These are phyloP conservation scores for Leishmania martiniquensis DNA, from an alignment of 208 protist genomes.

Conservation along the genomic window DNA sequence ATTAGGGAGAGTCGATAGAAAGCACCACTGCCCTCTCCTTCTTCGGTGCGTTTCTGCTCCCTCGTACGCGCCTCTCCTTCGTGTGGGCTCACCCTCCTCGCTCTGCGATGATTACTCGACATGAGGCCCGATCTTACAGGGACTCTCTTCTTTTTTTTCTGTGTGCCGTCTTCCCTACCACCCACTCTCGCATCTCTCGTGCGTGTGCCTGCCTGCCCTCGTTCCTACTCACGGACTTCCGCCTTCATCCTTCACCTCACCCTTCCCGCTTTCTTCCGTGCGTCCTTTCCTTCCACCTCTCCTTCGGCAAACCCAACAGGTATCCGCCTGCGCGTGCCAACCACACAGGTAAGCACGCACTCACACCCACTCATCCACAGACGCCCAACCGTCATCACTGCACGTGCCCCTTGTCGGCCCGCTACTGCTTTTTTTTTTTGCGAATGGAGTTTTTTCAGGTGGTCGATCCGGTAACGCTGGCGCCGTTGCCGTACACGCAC, in stretches of 20 bases:
- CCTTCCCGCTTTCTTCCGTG: background rate
- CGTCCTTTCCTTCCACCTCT: background rate
- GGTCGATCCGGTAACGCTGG: conserved; percentile 23
- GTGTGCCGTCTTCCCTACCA: background rate
- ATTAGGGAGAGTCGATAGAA: background rate
- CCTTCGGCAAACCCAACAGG: no score
- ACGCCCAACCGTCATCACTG: background rate
- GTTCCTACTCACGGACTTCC: background rate
- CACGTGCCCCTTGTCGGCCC: background rate
- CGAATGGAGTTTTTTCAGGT: conserved; percentile 52
- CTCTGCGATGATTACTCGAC: background rate
- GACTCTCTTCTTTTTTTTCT: background rate
- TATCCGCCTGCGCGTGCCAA: background rate
- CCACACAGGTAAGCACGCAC: no score
- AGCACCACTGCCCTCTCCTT: background rate
- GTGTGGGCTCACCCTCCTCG: background rate
- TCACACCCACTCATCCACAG: no score
- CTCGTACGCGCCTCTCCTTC: background rate
- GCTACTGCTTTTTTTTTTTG: background rate
- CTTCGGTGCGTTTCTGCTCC: no score
- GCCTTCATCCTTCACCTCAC: background rate
- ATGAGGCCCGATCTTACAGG: no score
- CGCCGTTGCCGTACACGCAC: conserved; percentile 1
- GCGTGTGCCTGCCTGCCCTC: background rate
- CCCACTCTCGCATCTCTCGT: background rate